Conservation (phyloP, 148 eudicot species). For the Heliamphora exappendiculata region DNA sequence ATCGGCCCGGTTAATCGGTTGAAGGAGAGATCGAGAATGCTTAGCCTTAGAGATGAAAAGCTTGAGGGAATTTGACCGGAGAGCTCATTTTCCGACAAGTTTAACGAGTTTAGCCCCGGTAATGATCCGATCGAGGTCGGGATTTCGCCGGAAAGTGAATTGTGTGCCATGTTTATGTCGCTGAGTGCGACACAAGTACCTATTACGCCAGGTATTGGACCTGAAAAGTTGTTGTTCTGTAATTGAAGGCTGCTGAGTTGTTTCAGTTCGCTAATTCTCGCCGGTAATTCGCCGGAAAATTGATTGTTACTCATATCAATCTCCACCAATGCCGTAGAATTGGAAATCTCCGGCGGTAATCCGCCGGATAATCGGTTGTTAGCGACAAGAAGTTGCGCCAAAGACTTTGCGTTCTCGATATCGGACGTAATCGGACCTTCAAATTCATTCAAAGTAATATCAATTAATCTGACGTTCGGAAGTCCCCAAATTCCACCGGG, state of each 20-base stretch:
- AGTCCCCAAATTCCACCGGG: conserved; percentile 86
- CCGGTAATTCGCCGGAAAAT: conserved; percentile 46
- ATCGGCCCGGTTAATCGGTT: conserved; percentile 54
- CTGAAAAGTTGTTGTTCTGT: conserved; percentile 47
- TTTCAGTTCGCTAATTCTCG: conserved; percentile 42
- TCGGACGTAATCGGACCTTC: conserved; percentile 53
- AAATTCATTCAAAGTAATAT: conserved; percentile 47
- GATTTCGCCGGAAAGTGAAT: conserved; percentile 52
- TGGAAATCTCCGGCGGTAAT: conserved; percentile 53
- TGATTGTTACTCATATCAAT: conserved; percentile 47
- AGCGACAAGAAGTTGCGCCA: conserved; percentile 30
- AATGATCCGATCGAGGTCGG: conserved; percentile 51
- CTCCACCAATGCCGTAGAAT: conserved; percentile 25
- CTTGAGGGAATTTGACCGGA: conserved; percentile 56
- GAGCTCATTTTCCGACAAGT: conserved; percentile 52
- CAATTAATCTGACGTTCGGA: conserved; percentile 53
- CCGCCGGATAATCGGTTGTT: conserved; percentile 55
- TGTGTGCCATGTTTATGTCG: conserved; percentile 48
- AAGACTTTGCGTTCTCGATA: conserved; percentile 46
- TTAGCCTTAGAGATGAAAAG: conserved; percentile 45
- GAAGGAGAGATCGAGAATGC: conserved; percentile 62
- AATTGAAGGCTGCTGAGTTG: conserved; percentile 45
- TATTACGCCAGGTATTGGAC: conserved; percentile 47
- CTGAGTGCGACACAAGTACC: conserved; percentile 47
- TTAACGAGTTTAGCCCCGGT: conserved; percentile 46